Evolutionary conservation across 257 asterid species (phyloP), one percentile per base, ranked within the genome.

Genomic region (Solanum ossicruentum): DNA sequence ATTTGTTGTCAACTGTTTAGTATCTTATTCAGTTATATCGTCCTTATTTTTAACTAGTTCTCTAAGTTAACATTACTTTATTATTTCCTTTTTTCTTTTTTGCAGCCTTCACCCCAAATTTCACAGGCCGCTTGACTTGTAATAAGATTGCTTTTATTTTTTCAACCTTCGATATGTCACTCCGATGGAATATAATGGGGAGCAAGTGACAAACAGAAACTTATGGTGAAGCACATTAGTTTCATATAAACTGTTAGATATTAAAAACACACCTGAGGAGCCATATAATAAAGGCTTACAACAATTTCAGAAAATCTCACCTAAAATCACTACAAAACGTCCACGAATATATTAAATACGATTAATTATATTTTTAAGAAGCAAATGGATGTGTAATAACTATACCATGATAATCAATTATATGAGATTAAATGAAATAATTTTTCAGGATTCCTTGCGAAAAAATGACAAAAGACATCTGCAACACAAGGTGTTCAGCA

Each of bases 401-500:
- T 20, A 57, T 57, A 57, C 8, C 26, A 57, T 57, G 65, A 8
- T 57, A 57, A 57, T 57, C 65, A n/a, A 57, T 12, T n/a, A 5
- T 18, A n/a, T n/a, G 67, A 60, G 32, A n/a, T 60, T n/a, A n/a
- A 60, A n/a, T 10, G n/a, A 3, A 60, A n/a, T 28, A 58, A 58
- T n/a, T 58, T 58, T 58, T 13, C 66, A 58, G 63, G 63, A 57
- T 12, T 10, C 18, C 23, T 57, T 11, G 20, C 7, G 7, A 92
- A 15, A 95, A 94, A 85, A 92, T 92, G 81, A 95, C 97, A 55
- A 96, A 95, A 79, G 98, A 97, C 98, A 95, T 95, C 6, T 54
- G 20, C 58, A 84, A 92, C 93, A 86, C 93, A 95, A 70, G 98
- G 98, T 18, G 12, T 57, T 57, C 26, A 57, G 12, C 65, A 57